Base-by-base conservation (phyloP, 108 stramenopile species). In the Cyclotella kingstonii region DNA sequence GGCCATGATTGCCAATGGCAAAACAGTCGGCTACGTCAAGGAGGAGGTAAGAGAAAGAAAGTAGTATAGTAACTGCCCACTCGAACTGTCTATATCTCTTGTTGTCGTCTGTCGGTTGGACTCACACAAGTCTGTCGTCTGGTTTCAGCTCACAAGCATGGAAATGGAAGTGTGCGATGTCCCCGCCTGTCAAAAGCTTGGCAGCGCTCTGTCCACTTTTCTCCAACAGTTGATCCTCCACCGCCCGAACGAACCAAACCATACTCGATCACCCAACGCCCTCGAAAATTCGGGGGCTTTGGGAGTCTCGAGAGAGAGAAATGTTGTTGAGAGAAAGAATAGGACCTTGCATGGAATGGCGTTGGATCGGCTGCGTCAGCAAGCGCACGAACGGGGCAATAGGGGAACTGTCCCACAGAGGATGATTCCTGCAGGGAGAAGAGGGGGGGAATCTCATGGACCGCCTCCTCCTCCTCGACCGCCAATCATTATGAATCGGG, bases 201-300 rank as follows among this genome's bases (percentile, higher is more conserved):
- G 70, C 0, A 9, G 15, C 4, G 67, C 57, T 46, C 52, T 87
- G 8, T 42, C 54, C n/a, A 58, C 49, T 5, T 62, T 50, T 29
- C 31, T 50, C 7, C 54, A 25, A 9, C 58, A 8, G 63, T 19
- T 21, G 60, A 42, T 17, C 29, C 48, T 28, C 26, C 17, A 22
- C 59, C 17, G 33, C 9, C 0, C 36, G 43, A 21, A 57, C 18
- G 34, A 39, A 36, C 18, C 3, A 21, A 29, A 15, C 4, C 25
- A 4, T 0, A 27, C 49, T 19, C 39, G 39, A 1, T 15, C n/a
- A 29, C 3, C 2, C 2, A 91, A 91, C 67, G 86, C 90, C 6
- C 55, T 92, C 43, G 77, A 84, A 41, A 79, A 76, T 70, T 81
- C 87, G 1, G 90, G 90, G 29, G 90, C 90, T 0, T 60, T 92